Percentiles rank a stretch among this genome's conserved stretches.
phyloP scores from a whole-genome alignment of 2,329 filamentous ascomycete genomes.

The Pseudogymnoascus sp. region DNA sequence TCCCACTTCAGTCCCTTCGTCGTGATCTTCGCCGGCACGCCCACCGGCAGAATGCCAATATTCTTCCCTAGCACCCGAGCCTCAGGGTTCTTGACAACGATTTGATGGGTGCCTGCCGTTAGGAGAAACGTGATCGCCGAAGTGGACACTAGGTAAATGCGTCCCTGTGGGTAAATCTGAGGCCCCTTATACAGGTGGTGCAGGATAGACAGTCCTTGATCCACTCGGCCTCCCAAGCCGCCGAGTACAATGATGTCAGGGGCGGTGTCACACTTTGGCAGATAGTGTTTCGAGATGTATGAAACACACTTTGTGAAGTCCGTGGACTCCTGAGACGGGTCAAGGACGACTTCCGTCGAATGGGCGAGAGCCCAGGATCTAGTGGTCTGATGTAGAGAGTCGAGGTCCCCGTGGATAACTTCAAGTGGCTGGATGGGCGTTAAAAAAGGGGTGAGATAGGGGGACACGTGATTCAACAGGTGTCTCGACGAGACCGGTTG shows the following conservation, averaged over 20 bases:
- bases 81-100: constrained; percentile 42
- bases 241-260: constrained; percentile 72
- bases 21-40: constrained; percentile 68
- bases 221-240: constrained; percentile 80
- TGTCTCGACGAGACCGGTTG: neutral
- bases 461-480: neutral
- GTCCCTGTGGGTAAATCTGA: constrained; percentile 40
- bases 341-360: constrained; percentile 55
- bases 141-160: constrained; percentile 72
- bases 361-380: constrained; percentile 38
- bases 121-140: constrained; percentile 77
- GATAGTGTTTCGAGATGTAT: constrained; percentile 41
- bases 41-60: constrained; percentile 79
- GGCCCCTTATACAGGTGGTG: constrained; percentile 65
- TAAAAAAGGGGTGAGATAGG: neutral
- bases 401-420: constrained; percentile 81
- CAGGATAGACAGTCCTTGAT: constrained; percentile 83
- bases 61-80: constrained; percentile 59
- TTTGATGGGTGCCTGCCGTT: constrained; percentile 56
- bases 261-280: constrained; percentile 19
- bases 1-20: constrained; percentile 87
- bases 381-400: constrained; percentile 63
- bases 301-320: constrained; percentile 80
- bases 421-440: constrained; percentile 44
- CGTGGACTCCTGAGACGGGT: constrained; percentile 77